Evolutionary conservation across 1,284 basidiomycete species (phyloP), one percentile per base, ranked within the genome.

Genomic region (Fomitopsis palustris): DNA sequence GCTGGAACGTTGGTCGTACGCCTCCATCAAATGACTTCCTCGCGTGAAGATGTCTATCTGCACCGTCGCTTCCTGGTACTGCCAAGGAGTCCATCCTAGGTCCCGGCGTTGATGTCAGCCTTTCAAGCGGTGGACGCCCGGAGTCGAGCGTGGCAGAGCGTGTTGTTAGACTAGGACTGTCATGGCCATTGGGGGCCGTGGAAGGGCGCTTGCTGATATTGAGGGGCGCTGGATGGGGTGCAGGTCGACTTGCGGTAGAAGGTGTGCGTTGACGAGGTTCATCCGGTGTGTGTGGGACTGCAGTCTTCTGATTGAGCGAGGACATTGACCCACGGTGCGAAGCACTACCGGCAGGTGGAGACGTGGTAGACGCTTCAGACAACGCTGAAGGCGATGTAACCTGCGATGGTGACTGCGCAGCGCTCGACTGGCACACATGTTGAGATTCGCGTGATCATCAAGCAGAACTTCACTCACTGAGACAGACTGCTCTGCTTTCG

Each of bases 1-100:
- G 65, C 63, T 83, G 78, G 51, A 83, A 27, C 7, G 45, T 72
- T 7, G 82, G 81, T 25, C 80, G 79, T 21, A 82, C 74, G 43
- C 83, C 80, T 58, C 84, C 83, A 61, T 88, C 86, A 60, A 81
- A 84, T 64, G 83, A 87, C 65, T 80, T 83, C 49, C 83, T 76
- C 41, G 82, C 78, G 51, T 70, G 75, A 61, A 73, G 65, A 38
- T 59, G 56, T 47, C 64, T 61, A 49, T 56, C 61, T 16, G 59
- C 27, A 16, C 51, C 53, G 49, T 69, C 67, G 9, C 57, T 51
- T 17, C 60, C 60, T 3, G 73, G 69, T 6, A 71, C 65, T 2
- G 61, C 51, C 23, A 72, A 65, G 19, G 64, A 65, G 52, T 69
- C 68, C 56, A 64, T 60, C 27, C 61, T 60, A 25, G 57, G 55